Evolutionary conservation across 106 monocot species (phyloP).

Genomic region (Phalaenopsis aphrodite): DNA sequence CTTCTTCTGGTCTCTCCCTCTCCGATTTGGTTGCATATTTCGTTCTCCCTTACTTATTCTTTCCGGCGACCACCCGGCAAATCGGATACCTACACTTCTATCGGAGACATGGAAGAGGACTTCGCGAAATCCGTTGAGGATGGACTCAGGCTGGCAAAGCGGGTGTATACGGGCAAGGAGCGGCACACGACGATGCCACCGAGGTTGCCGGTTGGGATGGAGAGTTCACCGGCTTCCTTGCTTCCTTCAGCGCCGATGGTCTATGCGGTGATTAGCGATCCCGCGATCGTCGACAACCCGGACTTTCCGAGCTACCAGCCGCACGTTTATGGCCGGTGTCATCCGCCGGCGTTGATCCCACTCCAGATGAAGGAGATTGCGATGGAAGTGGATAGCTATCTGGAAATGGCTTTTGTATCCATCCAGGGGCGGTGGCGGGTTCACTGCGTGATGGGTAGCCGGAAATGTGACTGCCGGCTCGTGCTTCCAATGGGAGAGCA

Average conservation of each 20-base stretch:
- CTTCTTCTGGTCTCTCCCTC: neutral
- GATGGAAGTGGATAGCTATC: conserved; percentile 38
- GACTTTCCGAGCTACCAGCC: conserved; percentile 98
- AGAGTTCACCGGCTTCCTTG: neutral
- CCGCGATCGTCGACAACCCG: conserved; percentile 83
- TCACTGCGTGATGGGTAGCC: conserved; percentile 76
- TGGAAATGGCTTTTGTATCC: conserved; percentile 57
- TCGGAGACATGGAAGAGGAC: conserved; percentile 3
- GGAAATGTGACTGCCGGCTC: conserved; percentile 64
- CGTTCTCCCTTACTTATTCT: neutral
- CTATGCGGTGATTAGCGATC: conserved; percentile 74
- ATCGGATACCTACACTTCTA: neutral
- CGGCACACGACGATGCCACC: conserved; percentile 14
- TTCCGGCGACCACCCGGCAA: neutral
- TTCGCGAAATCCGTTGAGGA: conserved; percentile 75
- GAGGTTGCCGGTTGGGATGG: conserved; percentile 28
- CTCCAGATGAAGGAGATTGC: conserved; percentile 70
- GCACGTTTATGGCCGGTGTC: conserved; percentile 71
- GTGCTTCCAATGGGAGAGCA: conserved; percentile 79
- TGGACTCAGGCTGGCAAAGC: conserved; percentile 69
- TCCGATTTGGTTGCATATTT: neutral
- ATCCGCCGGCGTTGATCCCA: conserved; percentile 90
- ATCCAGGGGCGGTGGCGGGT: conserved; percentile 69
- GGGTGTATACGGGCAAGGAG: conserved; percentile 43
- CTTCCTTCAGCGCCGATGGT: conserved; percentile 75